Percentiles rank a stretch among this genome's conserved stretches.
Evolutionary conservation across 164 flowering plant genomes (phyloP).

Genomic region (Liriodendron chinense): DNA sequence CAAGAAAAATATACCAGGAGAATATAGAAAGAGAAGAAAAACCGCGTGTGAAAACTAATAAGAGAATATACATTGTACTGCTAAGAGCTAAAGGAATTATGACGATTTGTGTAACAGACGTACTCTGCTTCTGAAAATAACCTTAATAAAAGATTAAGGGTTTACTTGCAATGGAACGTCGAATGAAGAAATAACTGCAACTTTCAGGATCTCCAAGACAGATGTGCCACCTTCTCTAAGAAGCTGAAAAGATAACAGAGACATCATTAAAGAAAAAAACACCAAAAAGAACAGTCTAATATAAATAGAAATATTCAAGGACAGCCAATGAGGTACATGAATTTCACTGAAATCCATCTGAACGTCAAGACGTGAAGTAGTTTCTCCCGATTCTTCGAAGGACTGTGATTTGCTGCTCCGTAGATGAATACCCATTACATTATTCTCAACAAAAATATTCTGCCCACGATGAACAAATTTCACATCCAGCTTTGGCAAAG

Average conservation of each 20-base stretch:
- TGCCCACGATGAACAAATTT: conserved; percentile 59
- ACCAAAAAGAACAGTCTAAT: background rate
- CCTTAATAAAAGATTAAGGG: background rate
- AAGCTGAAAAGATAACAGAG: conserved; percentile 65
- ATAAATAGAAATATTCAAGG: conserved; percentile 11
- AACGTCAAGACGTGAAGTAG: conserved; percentile 72
- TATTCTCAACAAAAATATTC: conserved; percentile 63
- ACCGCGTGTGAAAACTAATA: background rate
- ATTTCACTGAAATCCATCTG: conserved; percentile 96
- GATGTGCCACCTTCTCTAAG: conserved; percentile 74
- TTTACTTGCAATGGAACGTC: conserved; percentile 76
- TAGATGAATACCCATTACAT: conserved; percentile 79
- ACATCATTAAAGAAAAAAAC: conserved; percentile 16
- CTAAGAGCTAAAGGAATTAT: background rate
- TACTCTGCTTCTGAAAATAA: background rate
- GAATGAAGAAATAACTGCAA: conserved; percentile 64
- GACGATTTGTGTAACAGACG: background rate
- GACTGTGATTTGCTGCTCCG: conserved; percentile 67
- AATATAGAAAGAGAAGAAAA: background rate
- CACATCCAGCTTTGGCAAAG: conserved; percentile 77
- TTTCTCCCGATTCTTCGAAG: conserved; percentile 80
- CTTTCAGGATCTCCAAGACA: conserved; percentile 80
- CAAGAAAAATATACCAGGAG: background rate
- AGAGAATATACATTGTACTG: background rate
- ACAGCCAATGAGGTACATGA: conserved; percentile 59